These are phyloP conservation scores for Escovopsis sp. DNA, from an alignment of 2,329 filamentous ascomycete genomes.

Conservation along the genomic window DNA sequence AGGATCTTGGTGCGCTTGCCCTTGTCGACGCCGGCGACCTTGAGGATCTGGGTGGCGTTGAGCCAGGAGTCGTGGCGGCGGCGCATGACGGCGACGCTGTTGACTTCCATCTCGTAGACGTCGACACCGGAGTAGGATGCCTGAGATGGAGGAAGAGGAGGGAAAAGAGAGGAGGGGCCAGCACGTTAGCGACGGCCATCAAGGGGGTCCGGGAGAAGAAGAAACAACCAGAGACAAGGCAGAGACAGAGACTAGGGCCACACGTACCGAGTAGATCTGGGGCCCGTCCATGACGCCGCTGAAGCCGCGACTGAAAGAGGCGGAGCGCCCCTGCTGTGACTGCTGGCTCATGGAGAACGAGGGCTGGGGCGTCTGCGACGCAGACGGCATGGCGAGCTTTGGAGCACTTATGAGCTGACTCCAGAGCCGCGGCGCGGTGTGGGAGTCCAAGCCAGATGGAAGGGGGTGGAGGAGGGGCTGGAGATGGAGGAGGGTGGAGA, in stretches of 20 bases:
- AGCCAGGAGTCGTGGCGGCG: constrained; percentile 89
- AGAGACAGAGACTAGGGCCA: neutral
- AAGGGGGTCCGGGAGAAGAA: no score
- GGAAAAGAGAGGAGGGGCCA: constrained; percentile 6
- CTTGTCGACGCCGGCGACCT: constrained; percentile 93
- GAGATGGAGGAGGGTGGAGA: no score
- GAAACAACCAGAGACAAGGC: neutral
- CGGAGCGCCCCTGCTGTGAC: constrained; percentile 25
- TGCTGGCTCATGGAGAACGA: constrained; percentile 43
- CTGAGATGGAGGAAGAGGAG: constrained; percentile 16
- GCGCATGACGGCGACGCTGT: constrained; percentile 87
- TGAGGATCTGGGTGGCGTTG: constrained; percentile 95
- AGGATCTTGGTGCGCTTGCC: constrained; percentile 94
- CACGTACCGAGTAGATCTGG: constrained; percentile 46
- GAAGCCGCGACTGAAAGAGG: constrained; percentile 22
- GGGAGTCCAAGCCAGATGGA: no score
- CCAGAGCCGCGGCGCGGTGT: no score
- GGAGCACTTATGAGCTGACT: neutral
- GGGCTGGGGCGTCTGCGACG: constrained; percentile 39
- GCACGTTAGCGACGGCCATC: no score
- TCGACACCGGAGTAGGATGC: constrained; percentile 91
- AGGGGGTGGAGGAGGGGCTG: no score
- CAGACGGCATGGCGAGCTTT: constrained; percentile 21
- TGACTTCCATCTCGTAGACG: constrained; percentile 98
- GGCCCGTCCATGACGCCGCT: constrained; percentile 26